Conservation (phyloP, 208 protist genomes). For the Leishmania guyanensis region DNA sequence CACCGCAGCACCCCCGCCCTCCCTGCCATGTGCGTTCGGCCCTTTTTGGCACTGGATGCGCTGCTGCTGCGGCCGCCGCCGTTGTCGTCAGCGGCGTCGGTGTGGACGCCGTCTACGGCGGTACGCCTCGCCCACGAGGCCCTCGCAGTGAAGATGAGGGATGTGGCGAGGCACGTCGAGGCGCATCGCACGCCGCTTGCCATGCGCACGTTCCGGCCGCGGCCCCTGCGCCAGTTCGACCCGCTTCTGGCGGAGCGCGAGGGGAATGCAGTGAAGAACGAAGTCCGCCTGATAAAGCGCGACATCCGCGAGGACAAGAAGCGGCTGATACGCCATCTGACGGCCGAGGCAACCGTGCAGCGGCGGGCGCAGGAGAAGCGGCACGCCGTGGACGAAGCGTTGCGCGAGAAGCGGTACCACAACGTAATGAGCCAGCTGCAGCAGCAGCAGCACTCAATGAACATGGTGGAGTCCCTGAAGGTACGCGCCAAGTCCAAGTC, state of each 20-base stretch:
- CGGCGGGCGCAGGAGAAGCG: constrained; percentile 73
- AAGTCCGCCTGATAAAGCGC: constrained; percentile 69
- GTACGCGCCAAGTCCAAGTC: constrained; percentile 67
- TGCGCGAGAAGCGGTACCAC: constrained; percentile 62
- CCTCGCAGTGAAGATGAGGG: constrained; percentile 35
- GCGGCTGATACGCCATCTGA: constrained; percentile 79
- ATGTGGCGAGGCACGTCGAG: constrained; percentile 26
- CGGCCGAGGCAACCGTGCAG: constrained; percentile 78
- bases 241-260: constrained; percentile 66
- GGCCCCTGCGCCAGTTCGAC: constrained; percentile 84
- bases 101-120: constrained; percentile 38
- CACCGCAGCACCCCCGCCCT: constrained; percentile 56
- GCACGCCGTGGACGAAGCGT: constrained; percentile 34
- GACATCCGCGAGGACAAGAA: constrained; percentile 87
- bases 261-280: constrained; percentile 60
- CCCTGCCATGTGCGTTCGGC: constrained; percentile 47
- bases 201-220: constrained; percentile 85
- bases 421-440: constrained; percentile 83
- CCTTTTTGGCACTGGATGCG: constrained; percentile 48
- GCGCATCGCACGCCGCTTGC: constrained; percentile 67
- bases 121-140: constrained; percentile 56
- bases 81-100: not conserved
- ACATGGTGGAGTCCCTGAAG: constrained; percentile 79
- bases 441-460: constrained; percentile 88
- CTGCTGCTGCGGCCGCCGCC: constrained; percentile 26